Base-by-base conservation (phyloP, 2,329 filamentous ascomycete species). In the Exophiala oligosperma region DNA sequence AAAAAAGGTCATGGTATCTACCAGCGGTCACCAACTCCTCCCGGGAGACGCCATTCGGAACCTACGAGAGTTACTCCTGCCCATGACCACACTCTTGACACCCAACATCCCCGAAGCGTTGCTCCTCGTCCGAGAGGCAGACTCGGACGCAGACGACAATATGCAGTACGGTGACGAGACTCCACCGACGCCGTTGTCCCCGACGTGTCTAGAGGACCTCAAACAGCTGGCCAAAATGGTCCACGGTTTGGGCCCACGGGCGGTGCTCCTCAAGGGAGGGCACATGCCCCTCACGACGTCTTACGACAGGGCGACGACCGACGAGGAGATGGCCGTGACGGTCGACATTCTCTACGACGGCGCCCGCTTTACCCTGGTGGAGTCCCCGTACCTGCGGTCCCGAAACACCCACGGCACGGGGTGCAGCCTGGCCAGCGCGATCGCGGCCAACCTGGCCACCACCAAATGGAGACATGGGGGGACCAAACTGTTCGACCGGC, bases 371-470 rank as follows among this genome's bases (percentile, higher is more conserved):
- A 78, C 84, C 1, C 76, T 85, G 40, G 81, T 96, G 49, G 82
- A 92, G 72, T 89, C 85, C 40, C 79, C 81, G 3, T 97, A 89
- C 69, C 80, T 91, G 62, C 75, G 80, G 8, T 91, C 88, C 7
- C 87, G 80, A 59, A 93, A 93, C 69, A 97, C 93, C 0, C 94
- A 99, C 69, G 94, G 94, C 0, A 97, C 94, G 0, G 94, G 94
- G 3, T 99, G 94, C 70, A 95, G 92, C 8, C 81, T 97, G 59
- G 94, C 94, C 41, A 96, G 85, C 43, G 85, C 85, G 4, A 85
- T 88, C 65, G 84, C 85, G 1, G 85, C 82, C 53, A 86, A 87
- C 61, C 72, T 88, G 12, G 81, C 83, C 14, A 29, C 53, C 24
- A 17, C 17, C 17, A 17, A 17, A 17, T 17, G 17, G 17, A 17